Conservation (phyloP, 306 rosid genomes). For the Begonia fuchsioides region DNA sequence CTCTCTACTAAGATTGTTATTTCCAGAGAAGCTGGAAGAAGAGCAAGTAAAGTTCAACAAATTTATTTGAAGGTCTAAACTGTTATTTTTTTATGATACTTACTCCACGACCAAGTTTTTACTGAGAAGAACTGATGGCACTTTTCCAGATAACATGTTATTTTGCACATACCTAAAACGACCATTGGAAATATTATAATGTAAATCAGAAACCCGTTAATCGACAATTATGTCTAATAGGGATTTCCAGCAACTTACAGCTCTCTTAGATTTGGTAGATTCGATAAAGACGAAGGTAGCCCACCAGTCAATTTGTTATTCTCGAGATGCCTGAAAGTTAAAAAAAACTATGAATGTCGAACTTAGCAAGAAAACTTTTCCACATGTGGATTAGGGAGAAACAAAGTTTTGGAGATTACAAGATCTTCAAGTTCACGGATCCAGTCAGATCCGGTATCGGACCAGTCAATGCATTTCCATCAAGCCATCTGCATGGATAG, state of each 20-base stretch:
- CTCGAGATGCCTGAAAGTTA: slow-evolving; percentile 64
- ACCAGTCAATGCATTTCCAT: slow-evolving; percentile 49
- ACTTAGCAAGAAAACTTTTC: slow-evolving; percentile 13
- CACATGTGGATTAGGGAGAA: neutral
- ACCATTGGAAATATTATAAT: slow-evolving; percentile 11
- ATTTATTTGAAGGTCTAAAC: too few relatives aligned
- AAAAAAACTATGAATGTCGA: slow-evolving; percentile 11
- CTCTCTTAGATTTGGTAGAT: slow-evolving; percentile 69
- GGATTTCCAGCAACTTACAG: slow-evolving; percentile 34
- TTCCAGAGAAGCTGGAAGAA: slow-evolving; percentile 56
- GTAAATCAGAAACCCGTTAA: too few relatives aligned
- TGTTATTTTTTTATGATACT: slow-evolving; percentile 14
- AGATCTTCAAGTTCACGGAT: slow-evolving; percentile 55
- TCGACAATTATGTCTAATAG: too few relatives aligned
- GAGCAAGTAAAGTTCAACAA: slow-evolving; percentile 1
- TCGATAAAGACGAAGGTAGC: slow-evolving; percentile 50
- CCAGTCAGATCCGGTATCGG: slow-evolving; percentile 74
- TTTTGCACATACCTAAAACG: slow-evolving; percentile 68
- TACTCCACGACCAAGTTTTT: slow-evolving; percentile 45
- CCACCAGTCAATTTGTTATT: slow-evolving; percentile 65
- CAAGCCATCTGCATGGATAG: slow-evolving; percentile 35
- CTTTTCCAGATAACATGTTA: slow-evolving; percentile 61
- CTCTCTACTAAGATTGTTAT: slow-evolving; percentile 52
- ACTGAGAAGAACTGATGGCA: slow-evolving; percentile 50
- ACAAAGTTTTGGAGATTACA: slow-evolving; percentile 35